A percentile compares a stretch with the other conserved stretches of the same genome.
Evolutionary conservation across 805 yeast genomes (phyloP).

Genomic region (Spathaspora passalidarum): DNA sequence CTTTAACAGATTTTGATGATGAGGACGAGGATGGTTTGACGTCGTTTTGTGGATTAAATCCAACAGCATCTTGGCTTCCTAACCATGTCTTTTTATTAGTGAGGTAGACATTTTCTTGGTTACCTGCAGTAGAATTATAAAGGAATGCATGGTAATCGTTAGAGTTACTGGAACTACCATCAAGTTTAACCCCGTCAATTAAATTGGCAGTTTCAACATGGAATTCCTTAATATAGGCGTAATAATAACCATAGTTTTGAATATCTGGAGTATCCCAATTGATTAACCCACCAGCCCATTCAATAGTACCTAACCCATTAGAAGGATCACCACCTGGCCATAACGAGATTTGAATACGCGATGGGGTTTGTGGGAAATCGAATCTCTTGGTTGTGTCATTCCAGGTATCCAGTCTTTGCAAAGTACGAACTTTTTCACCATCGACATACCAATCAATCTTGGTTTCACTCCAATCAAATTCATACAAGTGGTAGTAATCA

Average conservation of each 20-base stretch:
- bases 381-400: slow-evolving; percentile 58
- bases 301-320: slow-evolving; percentile 60
- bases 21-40: slow-evolving; percentile 1
- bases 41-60: slow-evolving; percentile 53
- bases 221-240: slow-evolving; percentile 58
- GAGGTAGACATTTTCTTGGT: slow-evolving; percentile 43
- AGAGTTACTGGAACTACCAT: slow-evolving; percentile 43
- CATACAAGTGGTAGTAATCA: slow-evolving; percentile 69
- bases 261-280: slow-evolving; percentile 81
- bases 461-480: slow-evolving; percentile 81
- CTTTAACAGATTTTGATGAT: slow-evolving; percentile 12
- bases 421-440: slow-evolving; percentile 63
- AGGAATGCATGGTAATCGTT: slow-evolving; percentile 51
- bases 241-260: slow-evolving; percentile 75
- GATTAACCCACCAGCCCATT: slow-evolving; percentile 86
- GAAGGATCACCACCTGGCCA: slow-evolving; percentile 73
- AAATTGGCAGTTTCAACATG: slow-evolving; percentile 69
- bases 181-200: slow-evolving; percentile 49
- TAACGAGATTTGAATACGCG: slow-evolving; percentile 66
- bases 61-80: slow-evolving; percentile 60
- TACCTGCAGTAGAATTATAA: slow-evolving; percentile 44
- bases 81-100: slow-evolving; percentile 62
- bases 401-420: slow-evolving; percentile 57
- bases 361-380: slow-evolving; percentile 70
- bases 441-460: slow-evolving; percentile 68